A percentile compares a stretch with the other conserved stretches of the same genome.
phyloP scores from a whole-genome alignment of 768 basidiomycete genomes.

The Naganishia friedmannii region DNA sequence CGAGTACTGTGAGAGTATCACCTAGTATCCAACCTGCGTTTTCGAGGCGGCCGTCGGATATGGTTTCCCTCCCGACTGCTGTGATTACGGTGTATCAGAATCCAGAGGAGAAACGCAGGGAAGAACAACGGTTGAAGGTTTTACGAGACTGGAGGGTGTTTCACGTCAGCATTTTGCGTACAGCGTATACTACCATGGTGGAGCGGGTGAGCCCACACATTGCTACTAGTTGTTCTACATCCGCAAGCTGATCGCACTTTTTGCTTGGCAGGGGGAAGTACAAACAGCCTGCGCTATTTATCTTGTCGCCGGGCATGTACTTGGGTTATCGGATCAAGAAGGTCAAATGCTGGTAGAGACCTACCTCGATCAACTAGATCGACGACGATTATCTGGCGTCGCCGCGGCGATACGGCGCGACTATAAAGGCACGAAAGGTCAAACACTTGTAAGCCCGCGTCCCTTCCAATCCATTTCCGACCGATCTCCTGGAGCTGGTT shows the following conservation, averaged over 20 bases:
- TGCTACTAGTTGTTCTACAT: neutral
- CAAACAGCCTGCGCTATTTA: conserved; percentile 28
- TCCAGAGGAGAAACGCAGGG: neutral
- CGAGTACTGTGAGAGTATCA: conserved; percentile 7
- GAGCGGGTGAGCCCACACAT: conserved; percentile 3
- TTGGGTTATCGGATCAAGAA: conserved; percentile 12
- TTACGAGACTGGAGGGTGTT: conserved; percentile 18
- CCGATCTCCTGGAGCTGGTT: no score
- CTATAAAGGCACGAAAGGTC: conserved; percentile 2
- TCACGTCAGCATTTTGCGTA: conserved; percentile 9
- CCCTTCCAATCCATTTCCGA: neutral
- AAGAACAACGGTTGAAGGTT: conserved; percentile 5
- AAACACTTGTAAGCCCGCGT: conserved; percentile 23
- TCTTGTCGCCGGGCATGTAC: neutral
- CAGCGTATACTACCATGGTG: conserved; percentile 2
- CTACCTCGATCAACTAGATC: conserved; percentile 30
- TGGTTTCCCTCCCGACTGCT: conserved; percentile 12
- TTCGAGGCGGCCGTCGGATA: conserved; percentile 18
- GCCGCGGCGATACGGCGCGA: conserved; percentile 23
- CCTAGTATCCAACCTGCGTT: conserved; percentile 3
- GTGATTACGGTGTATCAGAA: conserved; percentile 3
- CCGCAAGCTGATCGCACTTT: neutral
- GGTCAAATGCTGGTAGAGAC: conserved; percentile 21
- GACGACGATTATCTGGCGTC: conserved; percentile 19
- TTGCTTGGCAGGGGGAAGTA: conserved; percentile 13